Conservation (phyloP, 805 yeast genomes). For the Metschnikowia orientalis region DNA sequence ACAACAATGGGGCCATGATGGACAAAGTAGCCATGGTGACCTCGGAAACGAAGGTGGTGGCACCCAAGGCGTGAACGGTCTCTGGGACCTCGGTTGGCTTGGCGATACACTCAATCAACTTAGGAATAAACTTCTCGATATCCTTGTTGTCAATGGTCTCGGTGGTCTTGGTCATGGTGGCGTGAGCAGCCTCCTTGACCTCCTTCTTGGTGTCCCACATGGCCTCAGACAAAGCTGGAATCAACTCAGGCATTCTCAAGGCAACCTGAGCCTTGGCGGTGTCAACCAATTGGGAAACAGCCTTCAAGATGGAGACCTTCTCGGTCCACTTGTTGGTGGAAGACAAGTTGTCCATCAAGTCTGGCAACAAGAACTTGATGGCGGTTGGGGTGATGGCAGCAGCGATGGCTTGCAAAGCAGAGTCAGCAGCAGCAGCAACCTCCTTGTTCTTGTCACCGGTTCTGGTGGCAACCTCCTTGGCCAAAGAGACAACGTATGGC, state of each 20-base stretch:
- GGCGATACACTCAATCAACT: constrained; percentile 94
- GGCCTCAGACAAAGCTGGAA: constrained; percentile 97
- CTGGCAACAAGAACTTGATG: constrained; percentile 85
- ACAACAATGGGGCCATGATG: constrained; percentile 97
- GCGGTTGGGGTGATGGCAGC: constrained; percentile 86
- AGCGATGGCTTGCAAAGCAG: constrained; percentile 74
- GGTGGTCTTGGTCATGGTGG: constrained; percentile 92
- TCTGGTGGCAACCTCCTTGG: constrained; percentile 64
- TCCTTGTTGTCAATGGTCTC: constrained; percentile 99
- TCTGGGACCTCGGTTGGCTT: constrained; percentile 97
- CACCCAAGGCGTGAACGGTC: constrained; percentile 98
- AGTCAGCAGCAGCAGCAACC: constrained; percentile 66
- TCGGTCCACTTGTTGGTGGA: constrained; percentile 94
- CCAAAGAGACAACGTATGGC: constrained; percentile 84
- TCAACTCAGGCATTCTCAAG: constrained; percentile 98
- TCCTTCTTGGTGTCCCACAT: constrained; percentile 99
- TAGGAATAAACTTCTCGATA: constrained; percentile 98
- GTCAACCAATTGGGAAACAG: constrained; percentile 84
- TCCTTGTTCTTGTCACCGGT: constrained; percentile 89
- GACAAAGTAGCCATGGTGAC: constrained; percentile 99
- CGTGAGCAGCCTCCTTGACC: constrained; percentile 94
- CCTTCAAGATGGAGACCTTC: constrained; percentile 85
- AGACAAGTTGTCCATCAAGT: constrained; percentile 62
- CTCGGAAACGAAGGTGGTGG: constrained; percentile 98
- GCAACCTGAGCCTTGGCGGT: constrained; percentile 95